A percentile compares a stretch with the other conserved stretches of the same genome.
These are phyloP conservation scores for Takashimella tepidaria DNA, from an alignment of 1,284 basidiomycete species.

Conservation along the genomic window DNA sequence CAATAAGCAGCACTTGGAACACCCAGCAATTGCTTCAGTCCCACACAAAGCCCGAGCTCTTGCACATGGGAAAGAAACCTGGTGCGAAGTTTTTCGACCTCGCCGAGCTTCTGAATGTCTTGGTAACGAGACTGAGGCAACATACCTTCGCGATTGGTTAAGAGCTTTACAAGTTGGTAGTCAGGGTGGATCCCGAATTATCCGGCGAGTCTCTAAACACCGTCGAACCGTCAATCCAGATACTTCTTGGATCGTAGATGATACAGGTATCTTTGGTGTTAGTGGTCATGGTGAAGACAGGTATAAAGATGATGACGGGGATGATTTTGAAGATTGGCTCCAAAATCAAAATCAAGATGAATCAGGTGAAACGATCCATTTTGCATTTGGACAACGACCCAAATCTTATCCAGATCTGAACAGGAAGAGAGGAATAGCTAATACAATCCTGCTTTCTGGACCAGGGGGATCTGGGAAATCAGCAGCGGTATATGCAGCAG, in stretches of 20 bases:
- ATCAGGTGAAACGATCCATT: slow-evolving; percentile 15
- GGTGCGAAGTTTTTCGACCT: slow-evolving; percentile 76
- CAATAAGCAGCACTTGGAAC: slow-evolving; percentile 9
- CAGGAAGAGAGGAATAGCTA: slow-evolving; percentile 57
- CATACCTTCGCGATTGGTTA: slow-evolving; percentile 79
- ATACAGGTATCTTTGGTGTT: slow-evolving; percentile 34
- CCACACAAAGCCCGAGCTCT: slow-evolving; percentile 3
- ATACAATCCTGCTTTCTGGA: slow-evolving; percentile 78
- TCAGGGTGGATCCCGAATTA: slow-evolving; percentile 37
- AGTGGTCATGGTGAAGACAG: slow-evolving; percentile 16
- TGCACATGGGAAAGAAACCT: slow-evolving; percentile 51
- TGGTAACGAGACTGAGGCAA: slow-evolving; percentile 69
- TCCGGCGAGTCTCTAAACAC: slow-evolving; percentile 24
- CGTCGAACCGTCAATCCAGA: slow-evolving; percentile 16
- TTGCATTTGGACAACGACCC: slow-evolving; percentile 15
- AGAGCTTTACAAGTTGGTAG: slow-evolving; percentile 58
- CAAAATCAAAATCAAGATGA: slow-evolving; percentile 22
- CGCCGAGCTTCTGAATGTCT: slow-evolving; percentile 67
- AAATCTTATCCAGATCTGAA: slow-evolving; percentile 29
- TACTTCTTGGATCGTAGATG: slow-evolving; percentile 46
- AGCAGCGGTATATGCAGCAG: slow-evolving; percentile 85
- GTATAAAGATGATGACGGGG: slow-evolving; percentile 22
- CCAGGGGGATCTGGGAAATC: slow-evolving; percentile 87
- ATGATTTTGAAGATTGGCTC: slow-evolving; percentile 23
- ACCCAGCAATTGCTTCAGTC: slow-evolving; percentile 30